Conservation (phyloP, 139 green algal species). For the Zygnema cylindricum region DNA sequence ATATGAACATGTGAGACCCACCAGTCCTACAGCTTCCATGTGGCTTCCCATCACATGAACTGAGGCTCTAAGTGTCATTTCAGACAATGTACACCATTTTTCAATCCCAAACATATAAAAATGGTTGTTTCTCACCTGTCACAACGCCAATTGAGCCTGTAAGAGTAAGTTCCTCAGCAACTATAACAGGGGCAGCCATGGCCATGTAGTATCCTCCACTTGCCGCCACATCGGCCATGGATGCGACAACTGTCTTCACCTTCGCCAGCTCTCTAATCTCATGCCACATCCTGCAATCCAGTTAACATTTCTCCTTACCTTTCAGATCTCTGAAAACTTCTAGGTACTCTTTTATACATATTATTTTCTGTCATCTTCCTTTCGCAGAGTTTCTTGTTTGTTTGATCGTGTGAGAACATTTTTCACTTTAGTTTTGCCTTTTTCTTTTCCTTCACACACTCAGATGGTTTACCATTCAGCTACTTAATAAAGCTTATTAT, state of each 20-base stretch:
- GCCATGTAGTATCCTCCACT: conserved; percentile 95
- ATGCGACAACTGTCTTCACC: conserved; percentile 91
- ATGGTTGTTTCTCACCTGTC: conserved; percentile 57
- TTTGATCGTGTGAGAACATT: neutral
- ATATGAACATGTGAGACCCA: no score
- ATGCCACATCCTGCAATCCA: conserved; percentile 81
- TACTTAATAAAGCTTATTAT: no score
- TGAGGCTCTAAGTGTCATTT: no score
- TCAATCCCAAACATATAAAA: no score
- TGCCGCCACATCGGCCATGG: conserved; percentile 93
- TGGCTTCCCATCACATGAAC: no score
- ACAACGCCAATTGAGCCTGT: conserved; percentile 93
- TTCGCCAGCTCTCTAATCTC: conserved; percentile 76
- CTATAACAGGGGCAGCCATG: conserved; percentile 81
- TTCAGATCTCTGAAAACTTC: no score
- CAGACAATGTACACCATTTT: no score
- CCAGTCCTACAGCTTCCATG: no score
- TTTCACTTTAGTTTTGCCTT: neutral
- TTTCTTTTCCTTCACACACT: no score
- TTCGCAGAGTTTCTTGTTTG: neutral
- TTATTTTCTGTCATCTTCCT: neutral
- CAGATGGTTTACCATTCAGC: no score
- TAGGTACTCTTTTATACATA: neutral
- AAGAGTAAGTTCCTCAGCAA: conserved; percentile 89
- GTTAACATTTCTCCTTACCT: no score